Percentiles rank a stretch among this genome's conserved stretches.
Evolutionary conservation across 345 rosid species (phyloP).

Genomic region (Capsella bursapastoris): DNA sequence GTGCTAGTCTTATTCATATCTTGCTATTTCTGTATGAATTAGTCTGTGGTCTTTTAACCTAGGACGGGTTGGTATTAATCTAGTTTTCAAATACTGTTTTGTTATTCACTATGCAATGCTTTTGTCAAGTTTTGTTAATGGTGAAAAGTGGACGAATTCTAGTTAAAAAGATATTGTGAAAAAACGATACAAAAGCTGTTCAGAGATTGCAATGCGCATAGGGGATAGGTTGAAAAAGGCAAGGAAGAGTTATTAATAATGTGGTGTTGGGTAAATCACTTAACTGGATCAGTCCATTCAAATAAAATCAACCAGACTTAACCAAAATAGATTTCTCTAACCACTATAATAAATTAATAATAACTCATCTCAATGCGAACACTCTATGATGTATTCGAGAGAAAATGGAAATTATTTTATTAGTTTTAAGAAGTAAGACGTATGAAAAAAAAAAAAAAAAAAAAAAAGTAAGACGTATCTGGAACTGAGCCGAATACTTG

Average conservation of each 20-base stretch:
- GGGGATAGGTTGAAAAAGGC: not conserved
- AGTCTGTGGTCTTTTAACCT: not conserved
- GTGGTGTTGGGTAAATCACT: not conserved
- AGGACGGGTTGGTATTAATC: not conserved
- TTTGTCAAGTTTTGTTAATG: slow-evolving; percentile 8
- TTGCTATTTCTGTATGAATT: slow-evolving; percentile 11
- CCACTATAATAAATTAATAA: not conserved
- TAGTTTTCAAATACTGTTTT: not conserved
- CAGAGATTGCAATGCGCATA: not conserved
- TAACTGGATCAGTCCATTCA: not conserved
- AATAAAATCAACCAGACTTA: not conserved
- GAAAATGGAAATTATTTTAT: too few relatives aligned
- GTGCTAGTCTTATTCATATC: slow-evolving; percentile 1
- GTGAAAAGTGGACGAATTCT: not conserved
- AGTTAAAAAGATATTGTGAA: not conserved
- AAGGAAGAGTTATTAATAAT: not conserved
- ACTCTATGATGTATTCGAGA: not conserved
- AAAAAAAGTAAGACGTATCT: not conserved
- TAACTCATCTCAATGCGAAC: not conserved
- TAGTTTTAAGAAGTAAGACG: not conserved
- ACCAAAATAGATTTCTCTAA: not conserved
- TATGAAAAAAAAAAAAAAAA: not conserved
- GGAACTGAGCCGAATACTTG: not conserved
- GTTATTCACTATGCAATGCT: not conserved
- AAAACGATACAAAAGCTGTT: not conserved